phyloP scores from a whole-genome alignment of 495 filamentous ascomycete species.

The Aspergillus homomorphus region DNA sequence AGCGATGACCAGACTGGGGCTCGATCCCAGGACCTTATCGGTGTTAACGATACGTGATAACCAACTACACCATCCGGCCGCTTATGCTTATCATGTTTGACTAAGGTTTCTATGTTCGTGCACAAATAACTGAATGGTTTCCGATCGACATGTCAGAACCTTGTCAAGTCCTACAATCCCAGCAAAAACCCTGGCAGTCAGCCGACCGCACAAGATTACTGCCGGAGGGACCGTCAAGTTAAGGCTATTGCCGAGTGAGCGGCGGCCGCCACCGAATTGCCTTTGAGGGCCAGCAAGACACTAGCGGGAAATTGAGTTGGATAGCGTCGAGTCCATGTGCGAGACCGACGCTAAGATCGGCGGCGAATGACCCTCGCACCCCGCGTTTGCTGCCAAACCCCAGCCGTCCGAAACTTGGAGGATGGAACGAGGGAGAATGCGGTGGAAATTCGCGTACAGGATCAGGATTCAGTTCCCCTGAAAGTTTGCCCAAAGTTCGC shows the following conservation, averaged over 20 bases:
- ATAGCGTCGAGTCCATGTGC: background rate
- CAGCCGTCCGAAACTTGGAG: background rate
- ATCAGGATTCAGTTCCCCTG: too few relatives aligned
- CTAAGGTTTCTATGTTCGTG: too few relatives aligned
- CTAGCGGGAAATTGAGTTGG: background rate
- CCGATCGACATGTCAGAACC: too few relatives aligned
- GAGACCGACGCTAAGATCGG: background rate
- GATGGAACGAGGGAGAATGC: background rate
- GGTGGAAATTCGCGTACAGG: too few relatives aligned
- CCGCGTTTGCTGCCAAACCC: background rate
- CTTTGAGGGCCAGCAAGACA: background rate
- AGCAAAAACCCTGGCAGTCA: too few relatives aligned
- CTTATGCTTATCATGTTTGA: too few relatives aligned
- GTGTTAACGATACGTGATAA: constrained; percentile 10
- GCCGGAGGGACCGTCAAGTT: background rate
- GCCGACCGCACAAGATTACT: too few relatives aligned
- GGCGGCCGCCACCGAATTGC: background rate
- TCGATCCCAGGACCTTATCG: constrained; percentile 9
- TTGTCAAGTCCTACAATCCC: too few relatives aligned
- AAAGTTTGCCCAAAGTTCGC: too few relatives aligned
- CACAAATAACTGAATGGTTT: too few relatives aligned
- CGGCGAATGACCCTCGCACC: background rate
- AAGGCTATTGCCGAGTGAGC: background rate
- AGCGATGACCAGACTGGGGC: constrained; percentile 5
- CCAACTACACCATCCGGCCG: constrained; percentile 8